Conservation (phyloP, 2,329 filamentous ascomycete genomes). For the Exophiala sideris region DNA sequence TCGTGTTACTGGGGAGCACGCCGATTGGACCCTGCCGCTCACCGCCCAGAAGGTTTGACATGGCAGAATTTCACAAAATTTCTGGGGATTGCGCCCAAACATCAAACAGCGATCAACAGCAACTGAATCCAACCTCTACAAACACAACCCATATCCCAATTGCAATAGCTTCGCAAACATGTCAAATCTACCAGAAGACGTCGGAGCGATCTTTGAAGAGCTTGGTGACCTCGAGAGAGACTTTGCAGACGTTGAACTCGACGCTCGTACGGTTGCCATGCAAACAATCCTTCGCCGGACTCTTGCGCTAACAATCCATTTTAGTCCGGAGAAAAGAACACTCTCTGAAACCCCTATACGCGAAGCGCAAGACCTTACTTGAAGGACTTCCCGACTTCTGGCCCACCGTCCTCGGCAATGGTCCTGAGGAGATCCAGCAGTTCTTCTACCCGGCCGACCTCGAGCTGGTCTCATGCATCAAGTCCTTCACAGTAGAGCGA, state of each 20-base stretch:
- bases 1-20: not conserved
- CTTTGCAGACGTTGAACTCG: slow-evolving; percentile 77
- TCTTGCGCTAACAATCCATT: slow-evolving; percentile 3
- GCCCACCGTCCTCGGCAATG: slow-evolving; percentile 87
- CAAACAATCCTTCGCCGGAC: not conserved
- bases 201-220: slow-evolving; percentile 46
- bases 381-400: slow-evolving; percentile 82
- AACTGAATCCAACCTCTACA: not conserved
- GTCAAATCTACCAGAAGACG: slow-evolving; percentile 26
- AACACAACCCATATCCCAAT: not conserved
- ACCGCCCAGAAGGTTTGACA: slow-evolving; percentile 11
- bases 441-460: slow-evolving; percentile 81
- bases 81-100: not conserved
- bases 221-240: slow-evolving; percentile 76
- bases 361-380: slow-evolving; percentile 68
- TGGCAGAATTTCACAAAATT: slow-evolving; percentile 18
- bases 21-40: not conserved
- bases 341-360: slow-evolving; percentile 60
- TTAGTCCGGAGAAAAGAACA: slow-evolving; percentile 26
- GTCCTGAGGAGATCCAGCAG: slow-evolving; percentile 80
- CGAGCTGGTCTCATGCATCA: slow-evolving; percentile 67
- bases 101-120: not conserved
- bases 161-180: slow-evolving; percentile 1
- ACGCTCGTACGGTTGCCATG: slow-evolving; percentile 64
- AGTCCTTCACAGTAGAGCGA: slow-evolving; percentile 67